Conservation (phyloP, 139 green algal species). For the Chlorella vulgaris region DNA sequence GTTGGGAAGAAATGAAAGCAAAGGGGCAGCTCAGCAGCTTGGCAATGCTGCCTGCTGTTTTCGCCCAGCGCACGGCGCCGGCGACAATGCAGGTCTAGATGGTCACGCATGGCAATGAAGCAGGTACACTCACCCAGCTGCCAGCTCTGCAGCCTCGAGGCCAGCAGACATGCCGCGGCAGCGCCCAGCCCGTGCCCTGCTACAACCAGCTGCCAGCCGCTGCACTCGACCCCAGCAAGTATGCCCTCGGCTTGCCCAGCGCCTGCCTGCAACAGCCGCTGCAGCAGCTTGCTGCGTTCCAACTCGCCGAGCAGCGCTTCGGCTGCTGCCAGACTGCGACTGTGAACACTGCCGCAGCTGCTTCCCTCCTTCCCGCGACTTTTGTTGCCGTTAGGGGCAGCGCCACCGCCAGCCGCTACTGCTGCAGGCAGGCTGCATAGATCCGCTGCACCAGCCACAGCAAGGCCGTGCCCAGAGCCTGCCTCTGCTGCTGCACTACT, state of each 20-base stretch:
- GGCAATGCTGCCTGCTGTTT: too few relatives aligned
- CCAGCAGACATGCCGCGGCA: constrained; percentile 12
- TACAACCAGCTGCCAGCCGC: constrained; percentile 23
- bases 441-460: not conserved
- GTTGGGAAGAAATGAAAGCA: not conserved
- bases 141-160: not conserved
- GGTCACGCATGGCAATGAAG: not conserved
- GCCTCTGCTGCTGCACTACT: not conserved
- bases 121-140: constrained; percentile 15
- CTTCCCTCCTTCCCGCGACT: not conserved
- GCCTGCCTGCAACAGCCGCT: constrained; percentile 6
- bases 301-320: not conserved
- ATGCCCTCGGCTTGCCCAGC: not conserved
- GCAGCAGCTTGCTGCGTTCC: constrained; percentile 1
- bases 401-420: not conserved
- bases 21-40: not conserved
- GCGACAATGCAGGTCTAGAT: too few relatives aligned
- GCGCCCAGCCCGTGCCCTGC: constrained; percentile 26
- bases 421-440: not conserved
- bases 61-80: too few relatives aligned
- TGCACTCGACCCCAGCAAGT: not conserved
- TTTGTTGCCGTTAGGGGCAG: not conserved
- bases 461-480: too few relatives aligned
- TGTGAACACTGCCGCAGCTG: not conserved
- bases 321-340: not conserved